Conservation (phyloP, 176 grass and related monocot species). For the Triticum aestivum region IWGSC_CS_RefSeq_v2.1 NC_057808.1:451738877-451739376, state of each 20-base stretch:
- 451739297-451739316: slow-evolving; percentile 53
- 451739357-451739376: slow-evolving; percentile 77
- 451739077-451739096: slow-evolving; percentile 67
- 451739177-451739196: slow-evolving; percentile 52
- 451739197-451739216: slow-evolving; percentile 98
- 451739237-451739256: slow-evolving; percentile 95
- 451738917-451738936: not conserved
- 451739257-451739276: slow-evolving; percentile 96
- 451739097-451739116: slow-evolving; percentile 70
- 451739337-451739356: slow-evolving; percentile 83
- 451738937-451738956: not conserved
- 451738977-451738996: slow-evolving; percentile 28
- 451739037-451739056: slow-evolving; percentile 95
- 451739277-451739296: slow-evolving; percentile 89
- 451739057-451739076: slow-evolving; percentile 92
- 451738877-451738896: not conserved
- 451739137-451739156: not conserved
- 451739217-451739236: slow-evolving; percentile 88
- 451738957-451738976: not conserved
- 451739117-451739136: slow-evolving; percentile 43
- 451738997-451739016: slow-evolving; percentile 97
- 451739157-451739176: not conserved
- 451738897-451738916: not conserved
- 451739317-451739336: slow-evolving; percentile 73
- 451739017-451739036: slow-evolving; percentile 97